phyloP scores from a whole-genome alignment of 2,329 filamentous ascomycete genomes.

The Trichothecium sympodiale region DNA sequence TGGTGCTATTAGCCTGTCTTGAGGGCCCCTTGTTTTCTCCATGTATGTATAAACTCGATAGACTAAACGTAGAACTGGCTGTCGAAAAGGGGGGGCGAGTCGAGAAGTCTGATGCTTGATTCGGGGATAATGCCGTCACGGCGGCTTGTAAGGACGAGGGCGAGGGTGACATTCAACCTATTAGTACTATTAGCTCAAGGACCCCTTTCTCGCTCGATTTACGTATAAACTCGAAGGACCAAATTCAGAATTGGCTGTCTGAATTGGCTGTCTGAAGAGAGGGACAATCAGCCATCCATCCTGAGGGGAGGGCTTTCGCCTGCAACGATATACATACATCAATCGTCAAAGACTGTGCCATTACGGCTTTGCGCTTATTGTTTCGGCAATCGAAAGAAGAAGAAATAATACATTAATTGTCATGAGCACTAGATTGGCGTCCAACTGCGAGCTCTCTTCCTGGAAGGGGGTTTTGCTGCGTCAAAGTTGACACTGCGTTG shows the following conservation, averaged over 20 bases:
- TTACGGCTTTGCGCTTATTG: too few species aligned
- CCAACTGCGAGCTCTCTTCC: conserved; percentile 11
- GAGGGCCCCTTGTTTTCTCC: conserved; percentile 10
- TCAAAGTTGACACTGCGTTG: background rate
- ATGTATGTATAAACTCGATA: conserved; percentile 16
- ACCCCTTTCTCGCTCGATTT: conserved; percentile 9
- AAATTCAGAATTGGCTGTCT: conserved; percentile 21
- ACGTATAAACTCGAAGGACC: conserved; percentile 19
- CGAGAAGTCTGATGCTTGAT: conserved; percentile 7
- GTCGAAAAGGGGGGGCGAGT: too few species aligned
- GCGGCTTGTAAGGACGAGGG: conserved; percentile 19
- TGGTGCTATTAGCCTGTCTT: too few species aligned
- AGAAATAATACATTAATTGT: conserved; percentile 22
- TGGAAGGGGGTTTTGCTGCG: background rate
- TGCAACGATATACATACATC: too few species aligned
- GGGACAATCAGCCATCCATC: background rate
- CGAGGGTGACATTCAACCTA: conserved; percentile 21
- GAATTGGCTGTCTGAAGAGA: background rate
- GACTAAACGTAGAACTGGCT: conserved; percentile 19
- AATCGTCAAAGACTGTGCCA: too few species aligned
- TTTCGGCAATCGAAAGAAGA: background rate
- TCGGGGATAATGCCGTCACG: conserved; percentile 14
- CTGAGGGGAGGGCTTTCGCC: too few species aligned
- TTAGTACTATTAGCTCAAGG: too few species aligned
- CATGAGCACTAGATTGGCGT: conserved; percentile 18